Conservation (phyloP, 352 stramenopile genomes). For the Pythium vanterpoolii region DNA sequence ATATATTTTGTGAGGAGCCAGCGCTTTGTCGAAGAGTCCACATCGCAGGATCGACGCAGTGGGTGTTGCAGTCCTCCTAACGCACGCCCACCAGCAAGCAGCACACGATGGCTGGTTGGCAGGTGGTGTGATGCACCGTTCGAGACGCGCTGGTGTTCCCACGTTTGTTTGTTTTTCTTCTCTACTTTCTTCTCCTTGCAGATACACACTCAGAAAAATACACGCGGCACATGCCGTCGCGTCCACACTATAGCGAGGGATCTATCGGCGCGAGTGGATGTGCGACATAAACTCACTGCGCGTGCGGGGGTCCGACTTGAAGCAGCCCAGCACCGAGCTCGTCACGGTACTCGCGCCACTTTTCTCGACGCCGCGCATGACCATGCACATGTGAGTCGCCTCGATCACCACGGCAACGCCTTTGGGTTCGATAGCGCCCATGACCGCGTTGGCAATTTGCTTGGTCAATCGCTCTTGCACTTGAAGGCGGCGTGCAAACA, state of each 20-base stretch:
- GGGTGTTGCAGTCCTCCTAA: neutral
- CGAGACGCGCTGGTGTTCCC: neutral
- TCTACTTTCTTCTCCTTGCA: no score
- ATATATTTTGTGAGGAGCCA: neutral
- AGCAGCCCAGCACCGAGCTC: conserved; percentile 95
- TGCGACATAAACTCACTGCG: conserved; percentile 87
- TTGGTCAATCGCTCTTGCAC: conserved; percentile 99
- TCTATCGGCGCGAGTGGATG: conserved; percentile 74
- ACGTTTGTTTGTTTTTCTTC: neutral
- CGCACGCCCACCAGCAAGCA: conserved; percentile 13
- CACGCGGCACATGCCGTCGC: no score
- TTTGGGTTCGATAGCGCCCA: conserved; percentile 94
- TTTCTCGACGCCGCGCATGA: conserved; percentile 99
- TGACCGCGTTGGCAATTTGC: conserved; percentile 98
- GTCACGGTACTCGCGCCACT: conserved; percentile 95
- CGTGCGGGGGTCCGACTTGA: conserved; percentile 92
- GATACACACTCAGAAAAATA: neutral
- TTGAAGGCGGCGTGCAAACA: conserved; percentile 96
- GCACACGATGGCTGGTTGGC: conserved; percentile 14
- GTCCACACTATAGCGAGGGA: neutral
- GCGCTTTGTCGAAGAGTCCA: conserved; percentile 15
- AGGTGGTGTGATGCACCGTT: conserved; percentile 23
- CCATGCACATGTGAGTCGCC: conserved; percentile 99
- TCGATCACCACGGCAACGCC: conserved; percentile 99
- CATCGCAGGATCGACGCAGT: neutral